phyloP scores from a whole-genome alignment of 2,329 filamentous ascomycete genomes.

The Periconia sp. region DNA sequence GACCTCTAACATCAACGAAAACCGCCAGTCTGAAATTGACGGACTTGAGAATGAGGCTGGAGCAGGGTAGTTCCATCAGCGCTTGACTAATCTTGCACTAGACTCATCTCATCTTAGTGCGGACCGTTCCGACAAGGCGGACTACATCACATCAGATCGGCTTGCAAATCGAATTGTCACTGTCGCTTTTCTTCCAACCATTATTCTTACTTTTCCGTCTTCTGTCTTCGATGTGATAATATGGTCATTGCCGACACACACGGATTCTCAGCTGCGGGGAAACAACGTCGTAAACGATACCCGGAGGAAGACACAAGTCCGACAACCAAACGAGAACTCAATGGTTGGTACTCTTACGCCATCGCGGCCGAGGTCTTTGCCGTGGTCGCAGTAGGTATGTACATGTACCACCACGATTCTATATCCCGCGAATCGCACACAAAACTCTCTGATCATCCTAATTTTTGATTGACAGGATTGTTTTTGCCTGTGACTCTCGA shows the following conservation, averaged over 20 bases:
- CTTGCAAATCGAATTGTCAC: background rate
- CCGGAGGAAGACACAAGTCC: constrained; percentile 58
- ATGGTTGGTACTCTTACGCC: constrained; percentile 87
- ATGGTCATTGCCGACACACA: constrained; percentile 21
- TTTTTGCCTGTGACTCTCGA: constrained; percentile 93
- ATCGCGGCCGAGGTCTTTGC: constrained; percentile 93
- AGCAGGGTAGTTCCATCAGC: too few species aligned
- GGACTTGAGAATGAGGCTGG: too few species aligned
- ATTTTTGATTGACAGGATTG: constrained; percentile 60
- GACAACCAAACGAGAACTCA: constrained; percentile 77
- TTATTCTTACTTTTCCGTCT: background rate
- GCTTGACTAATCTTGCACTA: background rate
- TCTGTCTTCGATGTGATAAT: background rate
- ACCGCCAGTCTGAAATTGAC: too few species aligned
- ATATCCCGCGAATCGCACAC: background rate
- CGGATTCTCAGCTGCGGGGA: constrained; percentile 4
- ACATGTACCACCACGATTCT: background rate
- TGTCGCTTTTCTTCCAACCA: background rate
- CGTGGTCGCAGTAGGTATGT: constrained; percentile 77
- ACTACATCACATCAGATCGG: background rate
- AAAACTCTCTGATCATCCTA: background rate
- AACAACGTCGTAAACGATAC: constrained; percentile 16
- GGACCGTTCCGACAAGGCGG: background rate
- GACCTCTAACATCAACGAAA: too few species aligned
- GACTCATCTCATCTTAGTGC: background rate